Base-by-base conservation (phyloP, 495 filamentous ascomycete species). In the Penicillium cosmopolitanum region DNA sequence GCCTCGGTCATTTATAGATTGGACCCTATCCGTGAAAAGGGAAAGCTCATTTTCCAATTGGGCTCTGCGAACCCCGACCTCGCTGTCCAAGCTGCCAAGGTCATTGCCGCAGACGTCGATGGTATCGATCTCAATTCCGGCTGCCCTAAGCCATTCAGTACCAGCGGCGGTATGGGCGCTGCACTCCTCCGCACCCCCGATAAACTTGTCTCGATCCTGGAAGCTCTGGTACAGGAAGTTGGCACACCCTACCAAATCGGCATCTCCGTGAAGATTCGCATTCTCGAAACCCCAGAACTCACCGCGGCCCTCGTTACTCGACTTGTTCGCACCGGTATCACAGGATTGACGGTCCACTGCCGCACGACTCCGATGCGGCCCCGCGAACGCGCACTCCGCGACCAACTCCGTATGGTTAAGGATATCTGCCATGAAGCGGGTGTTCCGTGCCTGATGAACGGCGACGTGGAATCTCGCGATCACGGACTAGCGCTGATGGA, bases 51-150 rank as follows among this genome's bases (percentile, higher is more conserved):
- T 63, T 98, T 91, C 77, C 96, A 98, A 73, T 83, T 98, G 47
- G 95, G 95, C 44, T 96, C 94, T 0, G 84, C 92, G 2, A 84
- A 87, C 53, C 90, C 95, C 0, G 84, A 87, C 15, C 80, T 85
- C 18, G 95, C 96, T 5, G 92, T 98, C 0, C 78, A 87, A 66
- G 93, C 94, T 1, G 92, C 92, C 1, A 84, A 85, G 58, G 67
- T 97, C 6, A 89, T 98, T 10, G 96, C 92, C 0, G 80, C 74
- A 5, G 89, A 98, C 73, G 94, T 98, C 1, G 86, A 87, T 0
- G 95, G 96, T 40, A 97, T 98, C 58, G 95, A 98, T 72, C 88
- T 98, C 55, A 98, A 98, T 77, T 91, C 94, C 5, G 95, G 95
- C 5, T 98, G 95, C 72, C 95, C 95, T 0, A 98, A 98, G 74